These are phyloP conservation scores for Erigeron canadensis DNA, from an alignment of 129 eudicot species.

Conservation along the genomic window DNA sequence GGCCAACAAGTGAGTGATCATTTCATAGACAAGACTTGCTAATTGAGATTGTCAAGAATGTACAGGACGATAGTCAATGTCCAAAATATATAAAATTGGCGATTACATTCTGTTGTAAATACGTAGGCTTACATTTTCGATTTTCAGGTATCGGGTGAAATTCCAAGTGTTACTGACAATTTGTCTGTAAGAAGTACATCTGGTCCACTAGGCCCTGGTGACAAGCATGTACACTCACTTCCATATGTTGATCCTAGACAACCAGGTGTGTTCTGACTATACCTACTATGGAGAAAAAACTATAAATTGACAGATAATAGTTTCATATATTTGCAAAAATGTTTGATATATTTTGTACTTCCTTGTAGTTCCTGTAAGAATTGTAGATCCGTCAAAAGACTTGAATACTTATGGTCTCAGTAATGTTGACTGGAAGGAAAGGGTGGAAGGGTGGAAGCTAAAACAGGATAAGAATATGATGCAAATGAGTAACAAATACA, in stretches of 20 bases:
- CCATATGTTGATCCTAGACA: slow-evolving; percentile 82
- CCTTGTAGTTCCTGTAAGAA: slow-evolving; percentile 71
- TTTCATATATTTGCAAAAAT: not conserved
- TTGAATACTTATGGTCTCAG: slow-evolving; percentile 76
- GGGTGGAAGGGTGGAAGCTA: slow-evolving; percentile 63
- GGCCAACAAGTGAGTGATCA: slow-evolving; percentile 64
- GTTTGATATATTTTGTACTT: slow-evolving; percentile 20
- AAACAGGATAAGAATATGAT: slow-evolving; percentile 62
- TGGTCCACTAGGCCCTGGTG: slow-evolving; percentile 83
- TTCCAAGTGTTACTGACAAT: slow-evolving; percentile 72
- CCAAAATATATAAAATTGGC: not conserved
- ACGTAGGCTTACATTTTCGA: not conserved
- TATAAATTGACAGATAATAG: not conserved
- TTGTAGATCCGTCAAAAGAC: slow-evolving; percentile 82
- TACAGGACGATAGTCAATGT: not conserved
- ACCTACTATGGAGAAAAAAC: not conserved
- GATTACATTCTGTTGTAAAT: not conserved
- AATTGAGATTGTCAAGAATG: not conserved
- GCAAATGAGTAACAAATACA: slow-evolving; percentile 53
- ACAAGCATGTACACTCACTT: slow-evolving; percentile 66
- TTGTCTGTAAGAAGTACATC: slow-evolving; percentile 80
- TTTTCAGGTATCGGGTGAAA: slow-evolving; percentile 76
- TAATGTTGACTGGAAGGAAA: slow-evolving; percentile 61
- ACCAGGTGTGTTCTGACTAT: slow-evolving; percentile 53
- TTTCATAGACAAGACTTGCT: not conserved